Evolutionary conservation across 2,329 filamentous ascomycete genomes (phyloP), one percentile per base, ranked within the genome.

Genomic region (Ophiostoma pallidulum): DNA sequence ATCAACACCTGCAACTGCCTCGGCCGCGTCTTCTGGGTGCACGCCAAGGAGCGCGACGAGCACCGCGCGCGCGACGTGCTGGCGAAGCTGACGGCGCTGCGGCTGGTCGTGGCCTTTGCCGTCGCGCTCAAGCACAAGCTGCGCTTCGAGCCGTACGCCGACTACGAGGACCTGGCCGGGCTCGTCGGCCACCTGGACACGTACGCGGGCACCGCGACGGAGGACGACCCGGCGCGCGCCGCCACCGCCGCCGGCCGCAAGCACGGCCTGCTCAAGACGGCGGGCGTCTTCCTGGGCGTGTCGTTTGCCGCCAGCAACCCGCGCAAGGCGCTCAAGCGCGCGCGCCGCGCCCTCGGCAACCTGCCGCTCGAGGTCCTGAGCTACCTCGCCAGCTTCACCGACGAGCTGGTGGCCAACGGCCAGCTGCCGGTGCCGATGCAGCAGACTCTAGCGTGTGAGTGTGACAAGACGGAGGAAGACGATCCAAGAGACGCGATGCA

Each of bases 1-100:
- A 76, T 72, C 45, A 69, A 73, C 63, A 81, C 83, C 59, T 67
- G 72, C 57, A 70, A 88, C 68, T 67, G 80, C 62, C 68, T 92
- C 56, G 85, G 78, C 57, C 79, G 89, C 20, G 72, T 85, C 13
- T 86, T 92, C 60, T 96, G 90, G 89, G 72, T 94, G 26, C 85
- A 94, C 57, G 71, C 76, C 9, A 58, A 64, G 3, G 84, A 86
- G 59, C 72, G 80, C 18, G 74, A 71, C 5, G 56, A 72, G n/a
- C 73, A 70, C 41, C 54, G 48, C 35, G 83, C 82, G 58, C 70
- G 77, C 16, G 83, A 86, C 57, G 58, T 86, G 4, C 66, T 87
- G 10, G 73, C 69, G 43, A 86, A 86, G 61, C 61, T 87, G 49
- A 75, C 79, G 2, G 79, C 77, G 2, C 70, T 87, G 55, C 86